Conservation (phyloP, 202 grass and related monocot genomes). For the Eragrostis tef region DNA sequence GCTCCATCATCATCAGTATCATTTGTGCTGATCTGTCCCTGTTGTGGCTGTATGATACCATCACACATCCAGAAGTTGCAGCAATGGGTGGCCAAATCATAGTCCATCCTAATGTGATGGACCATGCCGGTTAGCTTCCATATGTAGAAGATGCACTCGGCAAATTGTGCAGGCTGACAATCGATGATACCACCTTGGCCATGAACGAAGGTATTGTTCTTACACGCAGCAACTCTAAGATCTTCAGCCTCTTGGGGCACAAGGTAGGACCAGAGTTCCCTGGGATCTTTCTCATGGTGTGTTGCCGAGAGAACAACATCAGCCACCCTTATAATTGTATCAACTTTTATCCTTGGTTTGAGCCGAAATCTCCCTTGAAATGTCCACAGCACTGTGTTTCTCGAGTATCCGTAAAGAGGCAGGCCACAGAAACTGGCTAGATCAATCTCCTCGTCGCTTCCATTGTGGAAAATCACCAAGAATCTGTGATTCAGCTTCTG, state of each 20-base stretch:
- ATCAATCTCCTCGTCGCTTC: background rate
- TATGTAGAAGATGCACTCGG: background rate
- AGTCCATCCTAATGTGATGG: background rate
- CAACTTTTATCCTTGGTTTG: background rate
- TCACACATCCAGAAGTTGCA: background rate
- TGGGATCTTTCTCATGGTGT: too few relatives aligned
- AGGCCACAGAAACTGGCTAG: background rate
- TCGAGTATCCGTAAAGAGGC: background rate
- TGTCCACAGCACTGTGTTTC: constrained; percentile 23
- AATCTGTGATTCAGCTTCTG: background rate
- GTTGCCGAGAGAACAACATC: background rate
- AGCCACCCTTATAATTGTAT: too few relatives aligned
- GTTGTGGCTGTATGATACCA: too few relatives aligned
- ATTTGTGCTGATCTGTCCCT: too few relatives aligned
- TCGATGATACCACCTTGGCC: background rate
- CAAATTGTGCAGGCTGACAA: background rate
- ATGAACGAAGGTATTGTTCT: too few relatives aligned
- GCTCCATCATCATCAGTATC: too few relatives aligned
- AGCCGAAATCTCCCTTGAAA: constrained; percentile 19
- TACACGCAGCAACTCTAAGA: background rate
- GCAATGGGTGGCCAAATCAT: background rate
- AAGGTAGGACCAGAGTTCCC: background rate
- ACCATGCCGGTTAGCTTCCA: background rate
- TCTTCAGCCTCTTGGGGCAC: background rate
- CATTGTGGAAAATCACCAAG: constrained; percentile 4